phyloP scores from a whole-genome alignment of 2,329 filamentous ascomycete genomes.

The Fusarium austroafricanum region DNA sequence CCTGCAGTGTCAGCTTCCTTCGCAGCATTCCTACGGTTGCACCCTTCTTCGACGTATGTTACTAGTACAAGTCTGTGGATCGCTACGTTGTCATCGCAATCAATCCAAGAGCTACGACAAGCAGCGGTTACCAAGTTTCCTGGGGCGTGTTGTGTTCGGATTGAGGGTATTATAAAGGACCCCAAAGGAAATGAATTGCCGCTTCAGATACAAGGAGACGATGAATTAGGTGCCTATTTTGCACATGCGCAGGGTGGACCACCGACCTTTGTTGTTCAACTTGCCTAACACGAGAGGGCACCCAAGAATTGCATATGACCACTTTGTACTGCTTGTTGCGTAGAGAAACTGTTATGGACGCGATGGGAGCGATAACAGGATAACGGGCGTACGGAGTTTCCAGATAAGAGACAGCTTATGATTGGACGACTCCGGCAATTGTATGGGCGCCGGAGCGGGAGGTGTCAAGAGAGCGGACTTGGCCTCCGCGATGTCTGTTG shows the following conservation, averaged over 20 bases:
- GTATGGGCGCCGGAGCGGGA: conserved; percentile 12
- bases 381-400: conserved; percentile 43
- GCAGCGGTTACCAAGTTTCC: conserved; percentile 71
- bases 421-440: conserved; percentile 24
- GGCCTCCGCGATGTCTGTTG: conserved; percentile 31
- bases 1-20: conserved; percentile 50
- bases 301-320: conserved; percentile 12
- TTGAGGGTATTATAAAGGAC: conserved; percentile 75
- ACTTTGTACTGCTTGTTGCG: background rate
- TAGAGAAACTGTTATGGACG: background rate
- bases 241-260: conserved; percentile 66
- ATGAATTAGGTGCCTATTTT: conserved; percentile 78
- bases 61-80: conserved; percentile 71
- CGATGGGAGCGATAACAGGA: background rate
- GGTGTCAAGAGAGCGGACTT: conserved; percentile 37
- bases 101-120: conserved; percentile 72
- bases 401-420: conserved; percentile 11
- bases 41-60: conserved; percentile 69
- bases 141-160: conserved; percentile 66
- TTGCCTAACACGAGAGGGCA: conserved; percentile 47
- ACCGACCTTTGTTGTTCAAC: conserved; percentile 58
- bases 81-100: conserved; percentile 67
- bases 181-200: conserved; percentile 69
- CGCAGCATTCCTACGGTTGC: conserved; percentile 76
- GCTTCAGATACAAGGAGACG: conserved; percentile 75